phyloP scores from a whole-genome alignment of 23 red algal species.

The Agarophyton chilense region DNA sequence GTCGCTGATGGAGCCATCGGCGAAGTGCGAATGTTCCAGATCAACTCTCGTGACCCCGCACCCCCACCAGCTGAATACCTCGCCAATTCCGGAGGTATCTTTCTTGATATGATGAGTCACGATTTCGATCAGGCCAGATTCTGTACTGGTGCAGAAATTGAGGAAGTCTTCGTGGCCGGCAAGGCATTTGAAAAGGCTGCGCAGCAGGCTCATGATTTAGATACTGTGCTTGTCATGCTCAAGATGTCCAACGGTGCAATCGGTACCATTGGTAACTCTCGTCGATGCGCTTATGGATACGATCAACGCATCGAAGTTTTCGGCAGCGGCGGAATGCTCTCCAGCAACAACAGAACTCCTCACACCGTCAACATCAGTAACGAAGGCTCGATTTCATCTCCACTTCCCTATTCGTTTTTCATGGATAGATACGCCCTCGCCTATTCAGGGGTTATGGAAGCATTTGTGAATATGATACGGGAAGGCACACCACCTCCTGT shows the following conservation, averaged over 20 bases:
- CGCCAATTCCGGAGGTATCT: constrained; percentile 83
- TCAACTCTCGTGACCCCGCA: constrained; percentile 92
- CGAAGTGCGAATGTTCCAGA: constrained; percentile 85
- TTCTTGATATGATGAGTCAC: constrained; percentile 97
- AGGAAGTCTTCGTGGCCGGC: constrained; percentile 77
- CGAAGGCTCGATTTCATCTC: constrained; percentile 48
- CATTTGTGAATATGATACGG: constrained; percentile 89
- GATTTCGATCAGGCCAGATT: constrained; percentile 97
- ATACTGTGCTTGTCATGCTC: constrained; percentile 85
- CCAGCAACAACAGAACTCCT: constrained; percentile 86
- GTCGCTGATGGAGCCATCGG: constrained; percentile 80
- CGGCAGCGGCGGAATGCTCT: constrained; percentile 86
- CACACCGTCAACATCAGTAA: constrained; percentile 73
- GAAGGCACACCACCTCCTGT: constrained; percentile 74
- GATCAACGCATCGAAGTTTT: constrained; percentile 99
- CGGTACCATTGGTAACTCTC: constrained; percentile 91
- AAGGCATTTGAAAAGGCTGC: constrained; percentile 86
- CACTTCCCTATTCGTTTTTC: constrained; percentile 93
- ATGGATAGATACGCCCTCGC: constrained; percentile 94
- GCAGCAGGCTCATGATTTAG: constrained; percentile 77
- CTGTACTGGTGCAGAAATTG: constrained; percentile 85
- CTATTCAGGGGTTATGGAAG: constrained; percentile 87
- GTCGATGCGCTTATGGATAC: constrained; percentile 89
- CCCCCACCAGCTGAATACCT: constrained; percentile 97
- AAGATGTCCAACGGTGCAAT: constrained; percentile 95